Evolutionary conservation across 2,329 filamentous ascomycete genomes (phyloP).

Genomic region (Epichloe scottii): DNA sequence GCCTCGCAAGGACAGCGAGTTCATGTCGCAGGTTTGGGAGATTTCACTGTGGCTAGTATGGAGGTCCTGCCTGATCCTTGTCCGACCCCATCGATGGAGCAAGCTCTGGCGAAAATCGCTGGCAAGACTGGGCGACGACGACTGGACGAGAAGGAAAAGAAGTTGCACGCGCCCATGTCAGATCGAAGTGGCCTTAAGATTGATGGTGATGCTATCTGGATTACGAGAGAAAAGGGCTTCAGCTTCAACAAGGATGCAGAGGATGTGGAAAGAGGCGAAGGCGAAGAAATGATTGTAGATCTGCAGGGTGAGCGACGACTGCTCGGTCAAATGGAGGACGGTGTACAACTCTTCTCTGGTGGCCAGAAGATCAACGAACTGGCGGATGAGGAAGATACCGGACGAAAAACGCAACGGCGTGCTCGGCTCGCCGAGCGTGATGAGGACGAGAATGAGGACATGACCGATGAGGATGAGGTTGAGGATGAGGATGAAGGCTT

Average conservation of each 20-base stretch:
- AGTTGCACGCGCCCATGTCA: constrained; percentile 94
- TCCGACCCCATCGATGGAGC: constrained; percentile 83
- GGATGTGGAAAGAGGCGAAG: constrained; percentile 69
- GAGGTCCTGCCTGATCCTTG: constrained; percentile 89
- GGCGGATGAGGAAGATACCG: constrained; percentile 41
- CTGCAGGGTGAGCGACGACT: constrained; percentile 73
- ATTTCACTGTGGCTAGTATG: constrained; percentile 71
- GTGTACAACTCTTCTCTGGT: constrained; percentile 74
- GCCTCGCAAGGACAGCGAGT: constrained; percentile 72
- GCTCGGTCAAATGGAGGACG: constrained; percentile 69
- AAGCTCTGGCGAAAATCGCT: constrained; percentile 69
- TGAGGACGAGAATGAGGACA: constrained; percentile 41
- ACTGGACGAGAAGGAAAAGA: constrained; percentile 92
- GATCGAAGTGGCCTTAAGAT: constrained; percentile 93
- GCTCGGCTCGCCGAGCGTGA: constrained; percentile 48
- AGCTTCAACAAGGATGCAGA: constrained; percentile 61
- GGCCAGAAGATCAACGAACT: constrained; percentile 54
- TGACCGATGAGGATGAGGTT: constrained; percentile 24
- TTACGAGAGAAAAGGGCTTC: constrained; percentile 55
- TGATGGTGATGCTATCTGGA: constrained; percentile 95
- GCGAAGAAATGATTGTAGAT: constrained; percentile 86
- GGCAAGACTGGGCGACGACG: constrained; percentile 72
- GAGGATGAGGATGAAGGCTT: constrained; percentile 31
- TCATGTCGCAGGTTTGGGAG: constrained; percentile 85
- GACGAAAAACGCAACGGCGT: constrained; percentile 46